These are phyloP conservation scores for Penicillium sp. DNA, from an alignment of 2,329 filamentous ascomycete genomes.

Conservation along the genomic window DNA sequence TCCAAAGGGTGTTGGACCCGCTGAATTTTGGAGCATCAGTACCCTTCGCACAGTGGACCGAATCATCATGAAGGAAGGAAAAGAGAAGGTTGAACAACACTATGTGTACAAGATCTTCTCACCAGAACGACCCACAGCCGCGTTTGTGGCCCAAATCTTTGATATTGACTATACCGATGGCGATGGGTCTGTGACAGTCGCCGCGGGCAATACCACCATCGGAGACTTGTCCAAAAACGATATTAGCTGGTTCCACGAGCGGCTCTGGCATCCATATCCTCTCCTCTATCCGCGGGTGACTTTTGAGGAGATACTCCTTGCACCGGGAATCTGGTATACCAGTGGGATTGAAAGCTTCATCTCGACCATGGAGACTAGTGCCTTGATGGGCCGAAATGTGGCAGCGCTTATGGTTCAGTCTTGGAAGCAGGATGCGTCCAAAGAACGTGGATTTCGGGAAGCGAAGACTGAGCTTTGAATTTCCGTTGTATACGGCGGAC, in stretches of 20 bases:
- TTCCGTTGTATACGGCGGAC: background rate
- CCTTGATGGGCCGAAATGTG: slow-evolving; percentile 73
- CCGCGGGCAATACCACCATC: slow-evolving; percentile 27
- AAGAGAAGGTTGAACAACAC: slow-evolving; percentile 37
- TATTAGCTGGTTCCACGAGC: slow-evolving; percentile 74
- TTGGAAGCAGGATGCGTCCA: slow-evolving; percentile 39
- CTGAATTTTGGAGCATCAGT: slow-evolving; percentile 83
- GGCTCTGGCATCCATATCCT: slow-evolving; percentile 82
- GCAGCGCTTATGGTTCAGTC: slow-evolving; percentile 56
- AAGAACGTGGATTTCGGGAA: background rate
- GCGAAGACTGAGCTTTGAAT: slow-evolving; percentile 14
- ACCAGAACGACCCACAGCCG: slow-evolving; percentile 46
- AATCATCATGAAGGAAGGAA: slow-evolving; percentile 38
- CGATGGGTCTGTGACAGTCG: background rate
- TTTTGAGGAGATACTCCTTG: slow-evolving; percentile 77
- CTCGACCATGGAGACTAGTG: slow-evolving; percentile 95
- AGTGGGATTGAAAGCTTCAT: slow-evolving; percentile 85
- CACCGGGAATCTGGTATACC: slow-evolving; percentile 54
- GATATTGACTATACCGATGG: slow-evolving; percentile 37
- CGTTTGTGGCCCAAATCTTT: slow-evolving; percentile 51
- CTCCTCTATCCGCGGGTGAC: slow-evolving; percentile 78
- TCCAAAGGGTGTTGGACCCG: slow-evolving; percentile 62
- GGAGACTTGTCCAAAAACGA: slow-evolving; percentile 38
- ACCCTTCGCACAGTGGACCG: slow-evolving; percentile 65
- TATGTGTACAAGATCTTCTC: slow-evolving; percentile 69